These are phyloP conservation scores for Pisolithus orientalis DNA, from an alignment of 768 basidiomycete species.

Conservation along the genomic window DNA sequence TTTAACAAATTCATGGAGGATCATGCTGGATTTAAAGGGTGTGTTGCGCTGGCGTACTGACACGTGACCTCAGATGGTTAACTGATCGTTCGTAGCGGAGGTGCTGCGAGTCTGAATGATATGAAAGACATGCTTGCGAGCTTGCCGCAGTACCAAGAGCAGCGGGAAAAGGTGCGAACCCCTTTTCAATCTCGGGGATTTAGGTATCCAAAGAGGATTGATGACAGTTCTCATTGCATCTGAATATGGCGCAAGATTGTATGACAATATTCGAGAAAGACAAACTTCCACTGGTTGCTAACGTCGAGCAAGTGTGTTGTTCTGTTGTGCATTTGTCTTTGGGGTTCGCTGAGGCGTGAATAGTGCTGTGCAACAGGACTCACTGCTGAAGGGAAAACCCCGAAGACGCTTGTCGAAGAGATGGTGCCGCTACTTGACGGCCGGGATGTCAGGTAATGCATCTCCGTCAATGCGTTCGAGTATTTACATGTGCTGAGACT, in stretches of 20 bases:
- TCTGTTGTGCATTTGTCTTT: not conserved
- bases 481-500: not conserved
- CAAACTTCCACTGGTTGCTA: conserved; percentile 75
- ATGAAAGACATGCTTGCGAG: conserved; percentile 99
- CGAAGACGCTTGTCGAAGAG: conserved; percentile 92
- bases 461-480: not conserved
- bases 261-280: conserved; percentile 90
- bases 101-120: conserved; percentile 86
- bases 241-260: conserved; percentile 97
- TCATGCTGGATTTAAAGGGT: conserved; percentile 93
- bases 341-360: not conserved
- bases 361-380: conserved; percentile 92
- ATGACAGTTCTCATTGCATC: conserved; percentile 84
- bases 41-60: conserved; percentile 17
- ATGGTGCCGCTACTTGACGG: conserved; percentile 96
- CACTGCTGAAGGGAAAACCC: conserved; percentile 89
- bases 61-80: not conserved
- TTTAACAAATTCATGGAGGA: conserved; percentile 94
- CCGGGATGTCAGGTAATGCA: conserved; percentile 67
- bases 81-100: conserved; percentile 42
- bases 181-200: not conserved
- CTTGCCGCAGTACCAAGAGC: conserved; percentile 91
- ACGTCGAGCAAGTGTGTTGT: conserved; percentile 76
- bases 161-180: conserved; percentile 75
- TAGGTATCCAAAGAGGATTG: not conserved